These are phyloP conservation scores for Umbilicaria muhlenbergii DNA, from an alignment of 495 filamentous ascomycete genomes.

Conservation along the genomic window DNA sequence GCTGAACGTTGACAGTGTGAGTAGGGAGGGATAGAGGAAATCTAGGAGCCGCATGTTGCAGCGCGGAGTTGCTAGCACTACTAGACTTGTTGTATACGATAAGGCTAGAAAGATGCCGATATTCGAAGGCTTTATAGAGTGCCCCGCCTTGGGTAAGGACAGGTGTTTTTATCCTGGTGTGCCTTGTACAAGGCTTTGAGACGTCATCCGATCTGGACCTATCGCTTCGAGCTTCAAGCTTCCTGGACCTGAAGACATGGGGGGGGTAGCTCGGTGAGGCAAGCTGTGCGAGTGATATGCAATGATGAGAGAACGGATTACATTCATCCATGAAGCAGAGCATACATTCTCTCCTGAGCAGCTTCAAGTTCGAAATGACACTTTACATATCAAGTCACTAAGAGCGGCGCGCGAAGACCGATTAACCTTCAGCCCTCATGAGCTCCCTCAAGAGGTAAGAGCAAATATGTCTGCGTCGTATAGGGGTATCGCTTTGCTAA, in stretches of 20 bases:
- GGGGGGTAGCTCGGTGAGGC: background rate
- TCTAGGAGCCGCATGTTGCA: slow-evolving; percentile 20
- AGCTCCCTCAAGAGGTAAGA: slow-evolving; percentile 55
- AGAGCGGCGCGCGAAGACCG: slow-evolving; percentile 66
- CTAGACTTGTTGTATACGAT: too few relatives aligned
- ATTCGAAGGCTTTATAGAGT: too few relatives aligned
- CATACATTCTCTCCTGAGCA: slow-evolving; percentile 43
- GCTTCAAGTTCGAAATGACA: slow-evolving; percentile 2
- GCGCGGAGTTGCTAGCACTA: too few relatives aligned
- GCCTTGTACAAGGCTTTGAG: background rate
- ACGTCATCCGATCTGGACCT: too few relatives aligned
- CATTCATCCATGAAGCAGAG: slow-evolving; percentile 52
- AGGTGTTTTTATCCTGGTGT: background rate
- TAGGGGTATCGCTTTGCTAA: background rate
- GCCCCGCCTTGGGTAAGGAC: too few relatives aligned
- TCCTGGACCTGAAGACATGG: too few relatives aligned
- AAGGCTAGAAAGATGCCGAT: too few relatives aligned
- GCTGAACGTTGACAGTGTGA: slow-evolving; percentile 12
- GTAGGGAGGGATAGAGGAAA: slow-evolving; percentile 18
- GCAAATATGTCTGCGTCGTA: background rate
- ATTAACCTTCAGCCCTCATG: slow-evolving; percentile 52
- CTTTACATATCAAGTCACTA: slow-evolving; percentile 30
- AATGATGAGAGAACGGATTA: slow-evolving; percentile 74
- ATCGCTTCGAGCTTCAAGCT: too few relatives aligned
- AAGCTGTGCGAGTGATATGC: background rate